Percentiles rank a stretch among this genome's conserved stretches.
Evolutionary conservation across 352 stramenopile species (phyloP).

Genomic region (Globisporangium cederbergense): DNA sequence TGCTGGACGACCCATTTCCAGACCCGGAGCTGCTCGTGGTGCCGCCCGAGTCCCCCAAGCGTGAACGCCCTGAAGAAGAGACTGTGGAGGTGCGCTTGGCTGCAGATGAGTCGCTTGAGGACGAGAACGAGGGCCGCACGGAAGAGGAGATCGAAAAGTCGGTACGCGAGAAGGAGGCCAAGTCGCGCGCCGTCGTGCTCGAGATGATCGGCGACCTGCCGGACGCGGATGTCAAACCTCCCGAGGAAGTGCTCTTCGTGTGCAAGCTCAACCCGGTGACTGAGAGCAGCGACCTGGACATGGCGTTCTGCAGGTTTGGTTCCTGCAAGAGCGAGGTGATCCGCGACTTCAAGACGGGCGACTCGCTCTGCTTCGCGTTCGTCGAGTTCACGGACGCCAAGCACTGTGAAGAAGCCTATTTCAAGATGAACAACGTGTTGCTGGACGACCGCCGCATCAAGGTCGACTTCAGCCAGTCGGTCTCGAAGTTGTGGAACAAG

Average conservation of each 20-base stretch:
- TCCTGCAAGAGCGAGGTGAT: slow-evolving; percentile 93
- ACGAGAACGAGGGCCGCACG: slow-evolving; percentile 62
- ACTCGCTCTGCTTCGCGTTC: slow-evolving; percentile 98
- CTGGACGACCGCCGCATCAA: slow-evolving; percentile 96
- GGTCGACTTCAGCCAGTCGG: slow-evolving; percentile 98
- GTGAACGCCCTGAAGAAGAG: slow-evolving; percentile 90
- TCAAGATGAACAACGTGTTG: slow-evolving; percentile 99
- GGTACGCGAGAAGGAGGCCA: slow-evolving; percentile 89
- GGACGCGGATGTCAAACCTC: slow-evolving; percentile 95
- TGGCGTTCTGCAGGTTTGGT: slow-evolving; percentile 93
- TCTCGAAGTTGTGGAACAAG: slow-evolving; percentile 97
- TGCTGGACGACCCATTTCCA: slow-evolving; percentile 84
- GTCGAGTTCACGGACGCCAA: slow-evolving; percentile 96
- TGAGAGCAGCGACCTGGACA: slow-evolving; percentile 91
- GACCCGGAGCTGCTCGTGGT: slow-evolving; percentile 69
- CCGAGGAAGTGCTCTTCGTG: slow-evolving; percentile 99
- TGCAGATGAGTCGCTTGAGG: slow-evolving; percentile 84
- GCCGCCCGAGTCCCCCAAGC: slow-evolving; percentile 79
- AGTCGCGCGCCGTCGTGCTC: slow-evolving; percentile 94
- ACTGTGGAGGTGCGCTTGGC: slow-evolving; percentile 87
- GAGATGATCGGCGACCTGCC: slow-evolving; percentile 99
- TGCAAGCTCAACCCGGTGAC: slow-evolving; percentile 95
- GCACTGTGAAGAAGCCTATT: slow-evolving; percentile 95
- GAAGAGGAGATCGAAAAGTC: slow-evolving; percentile 90
- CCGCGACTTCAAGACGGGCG: slow-evolving; percentile 96